Base-by-base conservation (phyloP, 164 flowering plant genomes). In the Magnolia kwangsiensis region DNA sequence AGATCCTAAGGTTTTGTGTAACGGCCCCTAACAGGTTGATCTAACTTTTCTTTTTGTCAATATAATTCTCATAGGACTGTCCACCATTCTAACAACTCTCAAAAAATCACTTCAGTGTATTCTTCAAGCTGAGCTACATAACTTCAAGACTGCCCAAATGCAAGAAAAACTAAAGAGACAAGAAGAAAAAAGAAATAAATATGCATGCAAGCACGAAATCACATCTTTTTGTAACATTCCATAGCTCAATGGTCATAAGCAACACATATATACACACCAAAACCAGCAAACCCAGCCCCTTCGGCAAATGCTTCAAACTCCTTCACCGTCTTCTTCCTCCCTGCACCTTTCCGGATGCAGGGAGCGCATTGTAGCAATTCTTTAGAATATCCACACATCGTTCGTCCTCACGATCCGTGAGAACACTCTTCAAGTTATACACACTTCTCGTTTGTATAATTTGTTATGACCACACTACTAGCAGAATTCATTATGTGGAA, bases 261-360 rank as follows among this genome's bases (percentile, higher is more conserved):
- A 77, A 72, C 76, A 67, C 91, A 86, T 51, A 80, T 77, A 0
- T n/a, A n/a, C n/a, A 85, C 86, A 63, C 67, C 72, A 76, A 90
- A 79, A 0, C 85, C 87, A 19, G 80, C 74, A 65, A 94, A 94
- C 7, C 98, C 96, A 61, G 96, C 86, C 0, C 81, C 85, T 50
- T 82, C 82, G 11, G 93, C 94, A 85, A 92, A 74, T 7, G 82
- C 88, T 80, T 87, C 80, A 50, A 92, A 91, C 65, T 91, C 92
- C 72, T 82, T 81, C 79, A 81, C 82, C 0, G 96, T 87, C 82
- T 96, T 89, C 80, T 92, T 96, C 82, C 90, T 92, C 1, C 98
- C 96, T 2, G 93, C 94, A 74, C 89, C 72, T 91, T 91, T 59
- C 97, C 95, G 6, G 88, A 77, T 2, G 79, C 79, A 7, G 95